Percentiles rank a stretch among this genome's conserved stretches.
Evolutionary conservation across 169 alveolate genomes (phyloP).

Genomic region (Plasmodium vivax): DNA sequence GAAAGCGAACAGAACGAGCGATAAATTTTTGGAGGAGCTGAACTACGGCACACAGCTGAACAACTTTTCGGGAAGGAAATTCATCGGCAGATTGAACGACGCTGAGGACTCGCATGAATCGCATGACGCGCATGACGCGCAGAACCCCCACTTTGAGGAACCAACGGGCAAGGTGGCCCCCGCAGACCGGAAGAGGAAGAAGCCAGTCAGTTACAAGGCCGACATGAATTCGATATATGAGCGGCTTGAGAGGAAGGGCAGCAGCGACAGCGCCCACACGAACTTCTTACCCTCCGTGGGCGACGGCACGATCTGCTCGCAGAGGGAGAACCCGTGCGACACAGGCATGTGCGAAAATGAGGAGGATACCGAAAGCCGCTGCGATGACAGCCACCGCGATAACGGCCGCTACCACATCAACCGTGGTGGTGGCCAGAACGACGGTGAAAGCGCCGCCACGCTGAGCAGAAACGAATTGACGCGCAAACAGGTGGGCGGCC

Average conservation of each 20-base stretch:
- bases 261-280: neutral
- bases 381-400: neutral
- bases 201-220: neutral
- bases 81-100: neutral
- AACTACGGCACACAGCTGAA: neutral
- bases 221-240: conserved; percentile 3
- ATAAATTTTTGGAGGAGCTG: neutral
- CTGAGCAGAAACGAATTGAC: neutral
- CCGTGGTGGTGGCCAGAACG: neutral
- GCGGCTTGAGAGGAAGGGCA: neutral
- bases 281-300: neutral
- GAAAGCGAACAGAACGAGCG: neutral
- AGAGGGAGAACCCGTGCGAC: conserved; percentile 13
- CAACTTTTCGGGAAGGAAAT: neutral
- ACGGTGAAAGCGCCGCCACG: neutral
- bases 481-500: neutral
- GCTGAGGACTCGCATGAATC: neutral
- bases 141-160: neutral
- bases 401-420: neutral
- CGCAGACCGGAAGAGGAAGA: neutral
- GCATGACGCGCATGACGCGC: no score
- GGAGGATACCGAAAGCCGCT: neutral
- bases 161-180: neutral
- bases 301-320: neutral
- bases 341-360: conserved; percentile 3